These are phyloP conservation scores for Talaromyces sp. DNA, from an alignment of 2,329 filamentous ascomycete genomes.

Conservation along the genomic window DNA sequence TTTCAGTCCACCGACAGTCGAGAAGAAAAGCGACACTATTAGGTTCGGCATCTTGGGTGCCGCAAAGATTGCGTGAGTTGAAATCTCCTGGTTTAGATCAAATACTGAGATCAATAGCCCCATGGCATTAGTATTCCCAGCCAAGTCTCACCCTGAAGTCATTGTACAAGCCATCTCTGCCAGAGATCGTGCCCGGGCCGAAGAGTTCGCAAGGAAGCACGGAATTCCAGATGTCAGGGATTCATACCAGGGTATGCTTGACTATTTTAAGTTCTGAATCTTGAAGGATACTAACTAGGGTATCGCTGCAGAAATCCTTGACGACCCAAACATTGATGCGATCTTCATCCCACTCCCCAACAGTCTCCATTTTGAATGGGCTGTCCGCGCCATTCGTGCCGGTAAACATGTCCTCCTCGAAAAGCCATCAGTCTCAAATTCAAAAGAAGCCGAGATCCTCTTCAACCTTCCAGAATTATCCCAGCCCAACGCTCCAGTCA, in stretches of 20 bases:
- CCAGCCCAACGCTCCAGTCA: slow-evolving; percentile 34
- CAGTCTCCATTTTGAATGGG: slow-evolving; percentile 39
- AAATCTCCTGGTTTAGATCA: background rate
- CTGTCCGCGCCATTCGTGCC: slow-evolving; percentile 43
- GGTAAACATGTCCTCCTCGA: slow-evolving; percentile 54
- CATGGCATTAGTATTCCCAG: slow-evolving; percentile 38
- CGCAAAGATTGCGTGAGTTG: slow-evolving; percentile 9
- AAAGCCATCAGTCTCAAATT: slow-evolving; percentile 46
- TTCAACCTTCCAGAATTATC: slow-evolving; percentile 32
- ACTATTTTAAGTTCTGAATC: slow-evolving; percentile 22
- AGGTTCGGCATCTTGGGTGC: slow-evolving; percentile 9
- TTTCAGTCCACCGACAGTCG: background rate
- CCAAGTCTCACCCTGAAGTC: slow-evolving; percentile 51
- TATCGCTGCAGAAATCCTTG: slow-evolving; percentile 12
- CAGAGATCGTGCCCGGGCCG: slow-evolving; percentile 44
- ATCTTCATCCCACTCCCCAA: slow-evolving; percentile 47
- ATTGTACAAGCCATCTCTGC: slow-evolving; percentile 51
- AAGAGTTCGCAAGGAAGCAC: slow-evolving; percentile 48
- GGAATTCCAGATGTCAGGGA: slow-evolving; percentile 47
- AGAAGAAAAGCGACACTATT: slow-evolving; percentile 2
- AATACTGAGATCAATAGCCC: slow-evolving; percentile 16
- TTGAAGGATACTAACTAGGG: no score
- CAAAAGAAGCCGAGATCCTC: slow-evolving; percentile 40
- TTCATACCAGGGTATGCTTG: slow-evolving; percentile 47
- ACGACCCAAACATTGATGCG: slow-evolving; percentile 34